Base-by-base conservation (phyloP, 257 asterid genomes). In the Galeopsis tetrahit region DNA sequence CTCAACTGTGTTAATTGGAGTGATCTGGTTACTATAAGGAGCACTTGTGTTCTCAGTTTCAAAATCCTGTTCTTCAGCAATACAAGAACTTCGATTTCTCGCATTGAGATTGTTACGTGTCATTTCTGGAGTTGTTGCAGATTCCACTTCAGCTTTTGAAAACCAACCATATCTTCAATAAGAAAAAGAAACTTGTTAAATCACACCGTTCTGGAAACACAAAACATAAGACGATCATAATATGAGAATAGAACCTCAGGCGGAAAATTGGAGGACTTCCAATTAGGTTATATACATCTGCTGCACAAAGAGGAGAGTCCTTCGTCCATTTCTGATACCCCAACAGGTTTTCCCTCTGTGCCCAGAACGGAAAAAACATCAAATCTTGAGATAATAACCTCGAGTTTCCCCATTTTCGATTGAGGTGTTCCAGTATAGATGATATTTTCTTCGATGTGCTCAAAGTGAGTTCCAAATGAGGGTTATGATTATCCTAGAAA, bases 401-500 rank as follows among this genome's bases (percentile, higher is more conserved):
- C 39, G 90, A 80, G 73, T 68, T 87, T 13, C 96, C 91, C 98
- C 98, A 92, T 79, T 90, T 92, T 72, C 90, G 88, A 74, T 84
- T 80, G 58, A 92, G 93, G 80, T 92, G 98, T 63, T 90, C 97
- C 77, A 90, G 21, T 9, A 92, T 82, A 6, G 98, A 92, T 75
- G 98, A 85, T 78, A 92, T 80, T 80, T 85, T 92, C 89, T 90
- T 92, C 55, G 88, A 85, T 42, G 87, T 75, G 46, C 97, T 83
- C 78, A 92, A 79, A 46, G 98, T 90, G 70, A 92, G 92, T 76
- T 92, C 97, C 80, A 92, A 73, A 81, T 90, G 81, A 34, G 98
- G 98, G 81, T 92, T 92, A 78, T 81, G 89, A 74, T 86, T 77
- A 63, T 88, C 98, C 98, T 92, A 81, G 63, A 43, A 77, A 75